Conservation (phyloP, 192 early-diverging fungal genomes). For the Dissophora ornata region DNA sequence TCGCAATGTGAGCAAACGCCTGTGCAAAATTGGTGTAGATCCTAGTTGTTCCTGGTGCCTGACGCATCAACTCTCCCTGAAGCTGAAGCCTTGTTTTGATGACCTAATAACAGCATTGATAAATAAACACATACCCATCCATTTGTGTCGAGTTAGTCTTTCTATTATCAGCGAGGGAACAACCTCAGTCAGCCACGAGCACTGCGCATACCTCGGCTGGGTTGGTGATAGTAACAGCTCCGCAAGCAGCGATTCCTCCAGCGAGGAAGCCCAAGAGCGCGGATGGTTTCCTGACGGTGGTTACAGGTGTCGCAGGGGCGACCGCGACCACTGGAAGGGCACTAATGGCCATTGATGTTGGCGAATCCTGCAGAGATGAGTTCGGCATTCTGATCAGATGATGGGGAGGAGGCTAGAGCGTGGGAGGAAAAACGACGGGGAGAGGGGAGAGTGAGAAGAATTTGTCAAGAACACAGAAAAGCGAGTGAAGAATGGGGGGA, state of each 20-base stretch:
- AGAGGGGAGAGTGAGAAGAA: neutral
- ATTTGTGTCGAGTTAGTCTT: too few species aligned
- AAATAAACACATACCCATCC: neutral
- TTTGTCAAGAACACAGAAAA: neutral
- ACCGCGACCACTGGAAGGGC: slow-evolving; percentile 1
- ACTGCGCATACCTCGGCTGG: slow-evolving; percentile 83
- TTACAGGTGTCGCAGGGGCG: neutral
- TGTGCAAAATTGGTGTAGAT: slow-evolving; percentile 84
- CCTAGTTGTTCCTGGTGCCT: slow-evolving; percentile 55
- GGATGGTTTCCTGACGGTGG: slow-evolving; percentile 43
- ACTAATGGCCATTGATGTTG: slow-evolving; percentile 10
- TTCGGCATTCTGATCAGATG: slow-evolving; percentile 16
- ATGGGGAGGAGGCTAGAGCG: neutral
- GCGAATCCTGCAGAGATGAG: slow-evolving; percentile 15
- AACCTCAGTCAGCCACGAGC: too few species aligned
- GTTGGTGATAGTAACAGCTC: slow-evolving; percentile 96
- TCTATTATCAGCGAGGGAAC: too few species aligned
- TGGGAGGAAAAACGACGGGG: neutral
- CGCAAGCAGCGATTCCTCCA: slow-evolving; percentile 88
- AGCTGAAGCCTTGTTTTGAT: slow-evolving; percentile 95
- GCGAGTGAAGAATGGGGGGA: too few species aligned
- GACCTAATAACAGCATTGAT: slow-evolving; percentile 56
- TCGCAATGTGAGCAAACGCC: slow-evolving; percentile 80
- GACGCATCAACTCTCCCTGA: slow-evolving; percentile 86
- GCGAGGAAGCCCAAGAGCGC: slow-evolving; percentile 72